Evolutionary conservation across 352 stramenopile genomes (phyloP).

Genomic region (Globisporangium mamillatum): DNA sequence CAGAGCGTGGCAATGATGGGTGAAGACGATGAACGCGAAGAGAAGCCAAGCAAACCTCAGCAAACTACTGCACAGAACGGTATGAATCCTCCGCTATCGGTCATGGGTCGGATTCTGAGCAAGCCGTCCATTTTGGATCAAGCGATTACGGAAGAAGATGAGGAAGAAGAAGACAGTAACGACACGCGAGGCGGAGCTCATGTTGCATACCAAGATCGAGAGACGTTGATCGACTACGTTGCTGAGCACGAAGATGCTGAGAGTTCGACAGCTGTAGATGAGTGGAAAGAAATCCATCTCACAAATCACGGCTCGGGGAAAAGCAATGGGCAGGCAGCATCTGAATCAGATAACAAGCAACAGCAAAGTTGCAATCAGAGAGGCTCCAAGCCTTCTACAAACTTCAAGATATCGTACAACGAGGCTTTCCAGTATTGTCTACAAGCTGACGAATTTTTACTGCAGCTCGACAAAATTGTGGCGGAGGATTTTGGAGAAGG

Average conservation of each 20-base stretch:
- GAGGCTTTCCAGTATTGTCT: constrained; percentile 45
- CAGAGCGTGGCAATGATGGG: constrained; percentile 59
- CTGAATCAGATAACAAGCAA: background rate
- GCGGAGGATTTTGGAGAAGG: constrained; percentile 37
- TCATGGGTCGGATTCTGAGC: constrained; percentile 48
- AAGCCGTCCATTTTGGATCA: constrained; percentile 29
- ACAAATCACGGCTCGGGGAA: background rate
- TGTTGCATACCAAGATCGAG: background rate
- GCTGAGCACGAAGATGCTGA: constrained; percentile 5
- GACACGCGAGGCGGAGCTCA: constrained; percentile 11
- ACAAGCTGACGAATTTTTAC: constrained; percentile 33
- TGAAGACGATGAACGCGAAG: constrained; percentile 17
- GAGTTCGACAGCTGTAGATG: constrained; percentile 18
- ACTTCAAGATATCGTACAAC: constrained; percentile 38
- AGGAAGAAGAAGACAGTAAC: constrained; percentile 22
- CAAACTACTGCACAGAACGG: background rate
- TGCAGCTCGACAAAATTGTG: constrained; percentile 52
- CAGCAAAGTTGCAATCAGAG: background rate
- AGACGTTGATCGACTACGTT: constrained; percentile 16
- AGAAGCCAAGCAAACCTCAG: background rate
- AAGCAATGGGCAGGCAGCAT: background rate
- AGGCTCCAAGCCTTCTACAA: background rate
- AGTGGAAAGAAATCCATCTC: constrained; percentile 68
- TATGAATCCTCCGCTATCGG: constrained; percentile 20
- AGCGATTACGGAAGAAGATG: constrained; percentile 43